Conservation (phyloP, 2,329 filamentous ascomycete genomes). For the Venturia effusa region DNA sequence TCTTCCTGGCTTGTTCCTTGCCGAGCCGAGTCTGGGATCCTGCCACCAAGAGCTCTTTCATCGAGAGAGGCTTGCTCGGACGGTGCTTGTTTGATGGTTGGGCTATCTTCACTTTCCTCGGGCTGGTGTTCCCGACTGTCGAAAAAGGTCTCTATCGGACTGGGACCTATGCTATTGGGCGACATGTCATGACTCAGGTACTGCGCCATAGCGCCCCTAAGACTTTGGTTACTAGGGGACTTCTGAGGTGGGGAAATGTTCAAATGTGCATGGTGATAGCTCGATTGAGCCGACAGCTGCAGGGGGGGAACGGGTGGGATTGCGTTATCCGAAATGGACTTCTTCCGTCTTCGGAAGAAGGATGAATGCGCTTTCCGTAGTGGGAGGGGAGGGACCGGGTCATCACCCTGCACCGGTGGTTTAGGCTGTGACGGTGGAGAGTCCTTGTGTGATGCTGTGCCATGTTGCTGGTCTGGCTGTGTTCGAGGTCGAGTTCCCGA, state of each 20-base stretch:
- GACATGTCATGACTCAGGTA: slow-evolving; percentile 43
- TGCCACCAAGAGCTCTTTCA: neutral
- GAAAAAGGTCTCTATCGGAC: slow-evolving; percentile 10
- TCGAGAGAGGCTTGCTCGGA: neutral
- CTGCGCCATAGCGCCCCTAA: slow-evolving; percentile 78
- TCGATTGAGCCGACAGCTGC: slow-evolving; percentile 23
- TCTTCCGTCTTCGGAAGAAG: slow-evolving; percentile 90
- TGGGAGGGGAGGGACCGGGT: slow-evolving; percentile 10
- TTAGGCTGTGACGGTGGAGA: slow-evolving; percentile 4
- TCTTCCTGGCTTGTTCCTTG: slow-evolving; percentile 14
- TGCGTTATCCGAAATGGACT: slow-evolving; percentile 62
- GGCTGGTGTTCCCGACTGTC: slow-evolving; percentile 9
- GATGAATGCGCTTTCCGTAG: slow-evolving; percentile 73
- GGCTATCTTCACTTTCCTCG: neutral
- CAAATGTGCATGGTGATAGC: slow-evolving; percentile 26
- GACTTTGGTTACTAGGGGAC: slow-evolving; percentile 57
- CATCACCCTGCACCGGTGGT: slow-evolving; percentile 12
- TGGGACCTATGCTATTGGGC: slow-evolving; percentile 18
- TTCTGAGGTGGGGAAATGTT: slow-evolving; percentile 35
- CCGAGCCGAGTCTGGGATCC: neutral
- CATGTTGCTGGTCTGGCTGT: slow-evolving; percentile 15
- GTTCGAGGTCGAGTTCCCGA: slow-evolving; percentile 16
- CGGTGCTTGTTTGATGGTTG: neutral
- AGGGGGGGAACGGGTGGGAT: slow-evolving; percentile 48
- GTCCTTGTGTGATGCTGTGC: neutral